These are phyloP conservation scores for Nemania sp. DNA, from an alignment of 2,329 filamentous ascomycete species.

Conservation along the genomic window DNA sequence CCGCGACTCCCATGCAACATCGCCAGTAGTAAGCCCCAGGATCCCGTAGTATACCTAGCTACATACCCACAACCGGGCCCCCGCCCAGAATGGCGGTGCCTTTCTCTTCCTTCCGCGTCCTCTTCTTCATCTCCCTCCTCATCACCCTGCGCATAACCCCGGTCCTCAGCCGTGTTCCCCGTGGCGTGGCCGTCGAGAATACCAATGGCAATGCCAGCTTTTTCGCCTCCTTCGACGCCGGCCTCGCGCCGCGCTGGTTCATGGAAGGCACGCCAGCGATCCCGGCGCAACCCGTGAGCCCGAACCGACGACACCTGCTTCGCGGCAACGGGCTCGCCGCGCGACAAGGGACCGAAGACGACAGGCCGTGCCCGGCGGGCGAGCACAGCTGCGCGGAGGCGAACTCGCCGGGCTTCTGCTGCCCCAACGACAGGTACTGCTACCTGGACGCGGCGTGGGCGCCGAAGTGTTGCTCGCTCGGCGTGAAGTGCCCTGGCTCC, in stretches of 20 bases:
- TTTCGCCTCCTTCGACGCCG: conserved; percentile 14
- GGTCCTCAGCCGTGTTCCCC: conserved; percentile 13
- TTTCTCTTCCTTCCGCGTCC: background rate
- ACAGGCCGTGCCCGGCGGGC: conserved; percentile 20
- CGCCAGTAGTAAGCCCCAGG: conserved; percentile 16
- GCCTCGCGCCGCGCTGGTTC: conserved; percentile 33
- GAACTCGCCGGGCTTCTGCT: conserved; percentile 26
- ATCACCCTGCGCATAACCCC: conserved; percentile 4
- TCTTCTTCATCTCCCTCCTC: conserved; percentile 10
- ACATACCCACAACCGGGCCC: too few relatives aligned
- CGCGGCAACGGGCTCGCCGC: conserved; percentile 1
- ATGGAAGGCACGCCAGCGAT: conserved; percentile 25
- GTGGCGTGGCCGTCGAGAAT: conserved; percentile 22
- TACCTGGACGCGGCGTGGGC: conserved; percentile 27
- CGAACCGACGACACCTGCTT: background rate
- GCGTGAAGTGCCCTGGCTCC: conserved; percentile 26
- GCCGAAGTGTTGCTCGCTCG: conserved; percentile 32
- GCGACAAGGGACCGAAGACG: conserved; percentile 14
- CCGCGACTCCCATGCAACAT: conserved; percentile 12
- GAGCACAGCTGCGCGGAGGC: conserved; percentile 34
- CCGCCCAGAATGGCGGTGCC: conserved; percentile 17
- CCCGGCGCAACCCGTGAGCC: conserved; percentile 24
- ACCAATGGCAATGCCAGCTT: conserved; percentile 8
- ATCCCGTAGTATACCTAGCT: conserved; percentile 18
- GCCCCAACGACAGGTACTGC: conserved; percentile 36